Evolutionary conservation across 148 eudicot species (phyloP), one percentile per base, ranked within the genome.

Genomic region (Chenopodium suecicum): DNA sequence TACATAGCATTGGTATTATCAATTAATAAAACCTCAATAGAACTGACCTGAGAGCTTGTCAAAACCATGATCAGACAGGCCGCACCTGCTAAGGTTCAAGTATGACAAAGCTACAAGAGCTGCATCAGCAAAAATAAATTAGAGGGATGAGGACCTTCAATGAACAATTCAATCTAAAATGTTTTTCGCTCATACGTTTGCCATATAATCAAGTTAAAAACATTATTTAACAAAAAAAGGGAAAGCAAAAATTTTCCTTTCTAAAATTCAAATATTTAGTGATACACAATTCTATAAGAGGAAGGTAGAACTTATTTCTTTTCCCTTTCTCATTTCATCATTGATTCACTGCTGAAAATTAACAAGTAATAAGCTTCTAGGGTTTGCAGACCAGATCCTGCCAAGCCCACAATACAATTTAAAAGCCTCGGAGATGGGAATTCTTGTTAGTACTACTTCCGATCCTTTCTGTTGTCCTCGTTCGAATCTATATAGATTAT

Each of bases 31-130:
- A 65, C 4, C 56, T 25, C 54, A 56, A 68, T 16, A 69, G n/a
- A 50, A 79, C 91, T 83, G 22, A 96, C 99, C 88, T 74, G 97
- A 89, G 76, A 96, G 90, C 81, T 91, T 94, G 46, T 89, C 92
- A 85, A 90, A 96, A 12, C 95, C 97, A 82, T 85, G 87, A 84
- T 91, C 97, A 63, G 94, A 84, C 44, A 96, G 84, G 76, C 87
- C 86, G 77, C 98, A 92, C 89, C 99, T 90, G 93, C 97, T 91
- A 56, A 94, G 90, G 74, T 96, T 96, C 86, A 96, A 80, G 86
- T 94, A 91, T 52, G 91, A 82, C 70, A 96, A 88, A 76, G 93
- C 91, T 81, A 80, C 80, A 80, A 94, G 95, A 83, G 89, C 99
- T 94, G 97, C 88, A 87, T 50, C 78, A 73, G 69, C 58, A 8